Evolutionary conservation across 2,329 filamentous ascomycete genomes (phyloP).

Genomic region (Teratosphaeria gauchensis): DNA sequence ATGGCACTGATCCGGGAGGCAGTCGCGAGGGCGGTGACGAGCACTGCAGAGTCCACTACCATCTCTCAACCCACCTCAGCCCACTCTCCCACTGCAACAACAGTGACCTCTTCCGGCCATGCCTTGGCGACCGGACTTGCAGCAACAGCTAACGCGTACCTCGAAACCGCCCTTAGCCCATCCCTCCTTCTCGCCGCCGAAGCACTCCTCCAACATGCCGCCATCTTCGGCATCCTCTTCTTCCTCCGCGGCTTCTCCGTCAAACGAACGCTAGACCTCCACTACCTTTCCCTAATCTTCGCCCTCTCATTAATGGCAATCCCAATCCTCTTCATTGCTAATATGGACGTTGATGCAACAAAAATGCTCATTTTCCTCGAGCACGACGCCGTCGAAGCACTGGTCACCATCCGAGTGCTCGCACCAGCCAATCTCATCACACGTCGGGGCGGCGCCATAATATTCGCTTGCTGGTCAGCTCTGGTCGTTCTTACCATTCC

Average conservation of each 20-base stretch:
- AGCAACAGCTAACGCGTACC: conserved; percentile 1
- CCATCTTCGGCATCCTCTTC: conserved; percentile 8
- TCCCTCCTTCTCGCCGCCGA: conserved; percentile 2
- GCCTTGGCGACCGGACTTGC: conserved; percentile 1
- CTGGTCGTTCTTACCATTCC: conserved; percentile 4
- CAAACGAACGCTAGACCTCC: conserved; percentile 8
- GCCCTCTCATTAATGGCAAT: conserved; percentile 5
- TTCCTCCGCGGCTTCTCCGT: conserved; percentile 10
- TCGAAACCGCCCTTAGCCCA: conserved; percentile 1
- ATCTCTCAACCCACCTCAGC: background rate
- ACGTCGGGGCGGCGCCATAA: background rate
- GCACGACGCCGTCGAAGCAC: conserved; percentile 8
- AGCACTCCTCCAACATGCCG: conserved; percentile 7
- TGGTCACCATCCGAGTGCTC: conserved; percentile 8
- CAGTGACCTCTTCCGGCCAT: conserved; percentile 1
- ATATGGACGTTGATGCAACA: conserved; percentile 4
- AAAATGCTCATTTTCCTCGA: conserved; percentile 12
- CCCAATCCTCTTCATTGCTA: conserved; percentile 8
- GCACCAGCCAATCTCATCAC: conserved; percentile 1
- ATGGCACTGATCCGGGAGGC: background rate
- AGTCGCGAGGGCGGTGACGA: background rate
- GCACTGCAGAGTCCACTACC: background rate
- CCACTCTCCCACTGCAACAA: background rate
- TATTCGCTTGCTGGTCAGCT: conserved; percentile 5
- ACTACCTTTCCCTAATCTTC: conserved; percentile 10